Evolutionary conservation across 768 basidiomycete genomes (phyloP), one percentile per base, ranked within the genome.

Genomic region (Lactarius akahatsu): DNA sequence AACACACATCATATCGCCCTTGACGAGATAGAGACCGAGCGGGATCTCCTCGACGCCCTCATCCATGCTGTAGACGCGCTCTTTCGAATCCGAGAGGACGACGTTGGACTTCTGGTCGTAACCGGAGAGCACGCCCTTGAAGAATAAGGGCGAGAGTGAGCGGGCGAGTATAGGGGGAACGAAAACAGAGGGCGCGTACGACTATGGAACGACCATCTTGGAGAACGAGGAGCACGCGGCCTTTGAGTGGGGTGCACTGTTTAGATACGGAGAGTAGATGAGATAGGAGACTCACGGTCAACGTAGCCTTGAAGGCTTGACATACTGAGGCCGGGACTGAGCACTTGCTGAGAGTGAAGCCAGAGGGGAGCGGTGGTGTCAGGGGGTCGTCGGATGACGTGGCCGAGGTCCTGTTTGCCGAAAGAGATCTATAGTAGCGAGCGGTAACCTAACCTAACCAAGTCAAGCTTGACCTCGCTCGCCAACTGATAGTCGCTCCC

Each of bases 1-100:
- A 45, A 86, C 94, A 77, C 73, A 98, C 97, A 96, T 95, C 84
- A 95, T 95, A 75, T 99, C 97, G 3, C 97, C 97, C 73, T 98
- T 95, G 74, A 99, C 94, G 73, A 99, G 88, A 77, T 99, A 98
- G 55, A 98, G 81, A 0, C 97, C 97, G 30, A 98, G 81, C 0
- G 94, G 91, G 11, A 95, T 87, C 81, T 98, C 95, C 77, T 98
- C 93, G 32, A 97, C 94, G 47, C 91, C 91, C 72, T 92, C 92
- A 18, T 99, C 97, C 61, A 85, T 78, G 73, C 90, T 92, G 76
- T 92, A 98, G 40, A 98, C 88, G 71, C 96, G 88, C 76, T 99
- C 97, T 74, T 90, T 93, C 64, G 89, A 91, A 74, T 96, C 92
- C 16, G 96, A 90, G 64, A 99, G 86, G 70, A 99, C 94, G 73